A percentile compares a stretch with the other conserved stretches of the same genome.
Evolutionary conservation across 768 basidiomycete species (phyloP).

Genomic region (Kondoa subrosea): DNA sequence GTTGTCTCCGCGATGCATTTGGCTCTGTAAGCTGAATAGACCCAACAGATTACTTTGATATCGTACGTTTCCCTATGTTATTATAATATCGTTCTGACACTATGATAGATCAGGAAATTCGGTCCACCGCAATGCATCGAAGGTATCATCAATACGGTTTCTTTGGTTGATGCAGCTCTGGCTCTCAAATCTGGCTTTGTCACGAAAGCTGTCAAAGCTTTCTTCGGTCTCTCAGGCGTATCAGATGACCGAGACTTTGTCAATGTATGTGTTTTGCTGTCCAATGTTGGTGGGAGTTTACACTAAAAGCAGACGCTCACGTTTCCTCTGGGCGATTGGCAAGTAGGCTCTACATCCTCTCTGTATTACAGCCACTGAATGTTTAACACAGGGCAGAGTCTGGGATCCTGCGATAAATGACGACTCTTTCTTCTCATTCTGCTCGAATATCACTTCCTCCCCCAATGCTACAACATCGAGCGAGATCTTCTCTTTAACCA

Average conservation of each 20-base stretch:
- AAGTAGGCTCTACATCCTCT: too few relatives aligned
- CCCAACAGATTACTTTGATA: conserved; percentile 89
- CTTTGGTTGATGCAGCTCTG: not conserved
- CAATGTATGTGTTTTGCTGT: not conserved
- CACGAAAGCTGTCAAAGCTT: conserved; percentile 40
- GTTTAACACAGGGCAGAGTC: too few relatives aligned
- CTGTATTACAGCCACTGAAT: too few relatives aligned
- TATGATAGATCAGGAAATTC: conserved; percentile 47
- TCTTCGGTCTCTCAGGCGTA: conserved; percentile 58
- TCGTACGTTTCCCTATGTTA: too few relatives aligned
- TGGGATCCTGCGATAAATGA: not conserved
- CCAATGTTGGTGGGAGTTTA: not conserved
- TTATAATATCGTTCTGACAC: too few relatives aligned
- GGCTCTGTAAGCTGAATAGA: too few relatives aligned
- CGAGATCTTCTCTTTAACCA: conserved; percentile 12
- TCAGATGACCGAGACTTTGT: conserved; percentile 63
- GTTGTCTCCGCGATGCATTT: too few relatives aligned
- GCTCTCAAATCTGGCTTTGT: not conserved
- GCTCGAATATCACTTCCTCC: not conserved
- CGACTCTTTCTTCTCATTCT: not conserved
- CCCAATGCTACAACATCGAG: not conserved
- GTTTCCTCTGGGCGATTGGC: conserved; percentile 56
- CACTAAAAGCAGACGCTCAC: conserved; percentile 41
- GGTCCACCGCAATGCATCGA: conserved; percentile 27
- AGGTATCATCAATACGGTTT: not conserved